Conservation (phyloP, 2,329 filamentous ascomycete genomes). For the Aspergillus thermomutatus region DNA sequence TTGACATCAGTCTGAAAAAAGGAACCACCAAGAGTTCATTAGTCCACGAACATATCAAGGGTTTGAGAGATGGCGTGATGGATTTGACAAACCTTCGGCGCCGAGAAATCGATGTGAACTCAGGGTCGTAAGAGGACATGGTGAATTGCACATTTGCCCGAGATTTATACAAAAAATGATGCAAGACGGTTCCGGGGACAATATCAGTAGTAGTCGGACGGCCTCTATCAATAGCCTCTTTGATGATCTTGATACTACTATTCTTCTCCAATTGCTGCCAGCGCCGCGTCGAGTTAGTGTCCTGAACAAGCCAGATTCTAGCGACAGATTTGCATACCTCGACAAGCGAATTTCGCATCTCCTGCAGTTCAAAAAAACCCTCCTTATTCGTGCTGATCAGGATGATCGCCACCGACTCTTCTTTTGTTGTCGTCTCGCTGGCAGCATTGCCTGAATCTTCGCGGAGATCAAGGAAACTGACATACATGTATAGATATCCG, state of each 20-base stretch:
- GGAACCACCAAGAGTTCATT: conserved; percentile 1
- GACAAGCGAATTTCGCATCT: conserved; percentile 62
- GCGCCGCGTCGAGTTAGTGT: not conserved
- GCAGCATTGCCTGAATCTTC: conserved; percentile 44
- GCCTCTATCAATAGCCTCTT: conserved; percentile 65
- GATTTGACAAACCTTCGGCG: conserved; percentile 54
- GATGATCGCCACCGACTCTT: conserved; percentile 81
- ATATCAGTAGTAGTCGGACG: conserved; percentile 72
- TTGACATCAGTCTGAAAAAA: conserved; percentile 62
- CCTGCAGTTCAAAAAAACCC: conserved; percentile 84
- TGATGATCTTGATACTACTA: conserved; percentile 71
- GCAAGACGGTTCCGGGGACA: conserved; percentile 72
- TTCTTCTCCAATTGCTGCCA: conserved; percentile 68
- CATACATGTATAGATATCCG: conserved; percentile 98
- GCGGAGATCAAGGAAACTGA: conserved; percentile 79
- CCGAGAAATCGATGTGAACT: conserved; percentile 60
- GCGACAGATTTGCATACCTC: conserved; percentile 39
- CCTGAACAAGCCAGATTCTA: not conserved
- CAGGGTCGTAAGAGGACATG: conserved; percentile 76
- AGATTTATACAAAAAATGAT: conserved; percentile 95
- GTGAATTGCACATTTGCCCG: conserved; percentile 91
- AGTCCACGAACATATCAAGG: not conserved
- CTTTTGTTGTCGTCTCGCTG: conserved; percentile 45
- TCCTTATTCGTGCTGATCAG: conserved; percentile 92
- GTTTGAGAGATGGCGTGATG: not conserved